phyloP scores from a whole-genome alignment of 495 filamentous ascomycete species.

The Darksidea phi region DNA sequence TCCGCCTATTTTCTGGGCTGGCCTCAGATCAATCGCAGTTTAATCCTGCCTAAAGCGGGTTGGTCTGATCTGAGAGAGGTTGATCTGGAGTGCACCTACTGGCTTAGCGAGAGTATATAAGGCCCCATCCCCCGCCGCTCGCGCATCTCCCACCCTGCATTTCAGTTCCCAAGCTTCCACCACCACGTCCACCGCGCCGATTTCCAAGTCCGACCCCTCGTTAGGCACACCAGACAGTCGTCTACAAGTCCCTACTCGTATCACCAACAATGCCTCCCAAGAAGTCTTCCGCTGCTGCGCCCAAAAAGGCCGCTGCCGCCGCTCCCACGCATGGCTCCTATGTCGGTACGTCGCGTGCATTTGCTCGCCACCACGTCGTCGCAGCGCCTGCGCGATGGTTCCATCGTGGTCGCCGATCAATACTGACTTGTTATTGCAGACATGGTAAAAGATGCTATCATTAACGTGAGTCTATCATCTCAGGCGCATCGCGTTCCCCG shows the following conservation, averaged over 20 bases:
- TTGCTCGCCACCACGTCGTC: slow-evolving; percentile 17
- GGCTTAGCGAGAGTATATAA: slow-evolving; percentile 24
- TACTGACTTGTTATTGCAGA: slow-evolving; percentile 52
- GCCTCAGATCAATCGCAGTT: slow-evolving; percentile 20
- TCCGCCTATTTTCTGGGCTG: slow-evolving; percentile 16
- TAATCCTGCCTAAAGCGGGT: slow-evolving; percentile 21
- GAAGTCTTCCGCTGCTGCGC: slow-evolving; percentile 54
- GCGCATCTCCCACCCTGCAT: slow-evolving; percentile 15
- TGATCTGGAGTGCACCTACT: slow-evolving; percentile 17
- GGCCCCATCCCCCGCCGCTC: slow-evolving; percentile 17
- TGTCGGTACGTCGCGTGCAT: slow-evolving; percentile 46
- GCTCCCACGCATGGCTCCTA: slow-evolving; percentile 55
- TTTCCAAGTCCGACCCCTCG: slow-evolving; percentile 13
- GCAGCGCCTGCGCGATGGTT: slow-evolving; percentile 25
- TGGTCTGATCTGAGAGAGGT: slow-evolving; percentile 13
- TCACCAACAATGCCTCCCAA: slow-evolving; percentile 61
- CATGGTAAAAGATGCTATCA: slow-evolving; percentile 68
- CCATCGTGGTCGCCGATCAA: slow-evolving; percentile 35
- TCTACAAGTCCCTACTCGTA: slow-evolving; percentile 19
- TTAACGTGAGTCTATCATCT: slow-evolving; percentile 55
- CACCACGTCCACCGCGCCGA: slow-evolving; percentile 12
- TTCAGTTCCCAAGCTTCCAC: slow-evolving; percentile 20
- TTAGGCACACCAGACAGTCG: slow-evolving; percentile 21
- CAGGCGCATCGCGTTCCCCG: slow-evolving; percentile 44
- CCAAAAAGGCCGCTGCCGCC: slow-evolving; percentile 53